Conservation (phyloP, 257 asterid species). For the Haberlea rhodopensis region DNA sequence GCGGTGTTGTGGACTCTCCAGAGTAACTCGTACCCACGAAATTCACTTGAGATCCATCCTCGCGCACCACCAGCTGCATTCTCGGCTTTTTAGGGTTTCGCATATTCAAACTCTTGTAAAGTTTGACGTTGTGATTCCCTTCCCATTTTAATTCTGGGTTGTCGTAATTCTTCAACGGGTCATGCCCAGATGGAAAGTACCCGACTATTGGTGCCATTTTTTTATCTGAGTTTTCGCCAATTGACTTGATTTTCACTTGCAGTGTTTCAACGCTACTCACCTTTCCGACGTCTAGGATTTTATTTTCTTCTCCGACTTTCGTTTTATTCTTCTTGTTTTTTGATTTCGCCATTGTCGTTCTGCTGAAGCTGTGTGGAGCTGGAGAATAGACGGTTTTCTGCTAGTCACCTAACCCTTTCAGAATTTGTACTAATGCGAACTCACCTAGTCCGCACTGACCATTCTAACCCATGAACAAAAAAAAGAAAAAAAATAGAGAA, state of each 20-base stretch:
- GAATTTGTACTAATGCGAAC: no score
- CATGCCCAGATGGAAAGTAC: conserved; percentile 63
- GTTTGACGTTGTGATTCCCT: conserved; percentile 30
- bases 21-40: conserved; percentile 73
- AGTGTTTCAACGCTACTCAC: conserved; percentile 19
- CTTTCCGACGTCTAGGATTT: conserved; percentile 12
- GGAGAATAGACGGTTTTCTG: no score
- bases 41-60: conserved; percentile 44
- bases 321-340: conserved; percentile 29
- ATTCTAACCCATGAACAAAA: no score
- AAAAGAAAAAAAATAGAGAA: no score
- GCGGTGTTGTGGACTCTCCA: conserved; percentile 69
- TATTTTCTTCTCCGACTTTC: not conserved
- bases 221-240: conserved; percentile 35
- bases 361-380: not conserved
- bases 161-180: conserved; percentile 35
- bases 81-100: conserved; percentile 46
- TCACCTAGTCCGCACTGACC: no score
- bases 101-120: conserved; percentile 41
- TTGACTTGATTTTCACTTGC: conserved; percentile 36
- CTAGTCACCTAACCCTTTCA: no score
- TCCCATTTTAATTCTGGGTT: conserved; percentile 14
- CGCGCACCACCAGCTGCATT: conserved; percentile 59
- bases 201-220: conserved; percentile 59
- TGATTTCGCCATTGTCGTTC: conserved; percentile 38